Evolutionary conservation across 257 asterid species (phyloP), one percentile per base, ranked within the genome.

Genomic region (Schizonepeta tenuifolia): DNA sequence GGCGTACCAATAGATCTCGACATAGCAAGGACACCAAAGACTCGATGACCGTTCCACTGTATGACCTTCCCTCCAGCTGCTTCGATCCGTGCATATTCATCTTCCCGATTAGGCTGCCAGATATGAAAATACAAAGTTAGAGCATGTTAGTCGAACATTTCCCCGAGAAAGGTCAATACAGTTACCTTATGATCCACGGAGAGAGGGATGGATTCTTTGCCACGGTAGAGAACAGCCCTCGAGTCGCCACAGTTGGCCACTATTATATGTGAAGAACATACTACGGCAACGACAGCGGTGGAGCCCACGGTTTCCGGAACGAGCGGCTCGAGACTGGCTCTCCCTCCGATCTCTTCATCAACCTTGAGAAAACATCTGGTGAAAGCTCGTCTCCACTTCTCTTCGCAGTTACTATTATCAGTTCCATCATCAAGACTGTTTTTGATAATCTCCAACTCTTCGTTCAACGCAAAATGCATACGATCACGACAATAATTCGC

Each of bases 31-130:
- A 94, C 97, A 2, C 99, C 99, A 38, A 89, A 91, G 65, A 94
- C 99, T 44, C 97, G 96, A 81, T 91, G 97, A 6, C 99, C 98
- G 64, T 91, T 94, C 99, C 99, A 94, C 78, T 89, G 96, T 77
- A 93, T 93, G n/a, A 93, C 98, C 87, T 89, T 93, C 55, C 98
- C 98, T 72, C 97, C 97, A 22, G 96, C 88, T 35, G 97, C 95
- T 80, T 91, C 97, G 70, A 94, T 94, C 84, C 99, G 87, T 70
- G 84, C 86, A 65, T 88, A 94, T 81, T 94, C 99, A 67, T 94
- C 99, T 68, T 94, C 97, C 74, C 97, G 83, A 69, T 94, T 89
- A 2, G 99, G 99, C 99, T 94, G 60, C 13, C 11, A 24, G 35
- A 70, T 8, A 68, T 11, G 14, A 65, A 17, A 75, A 22, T 38